phyloP scores from a whole-genome alignment of 73 alveolate genomes.

The Diophrys appendiculata region DNA sequence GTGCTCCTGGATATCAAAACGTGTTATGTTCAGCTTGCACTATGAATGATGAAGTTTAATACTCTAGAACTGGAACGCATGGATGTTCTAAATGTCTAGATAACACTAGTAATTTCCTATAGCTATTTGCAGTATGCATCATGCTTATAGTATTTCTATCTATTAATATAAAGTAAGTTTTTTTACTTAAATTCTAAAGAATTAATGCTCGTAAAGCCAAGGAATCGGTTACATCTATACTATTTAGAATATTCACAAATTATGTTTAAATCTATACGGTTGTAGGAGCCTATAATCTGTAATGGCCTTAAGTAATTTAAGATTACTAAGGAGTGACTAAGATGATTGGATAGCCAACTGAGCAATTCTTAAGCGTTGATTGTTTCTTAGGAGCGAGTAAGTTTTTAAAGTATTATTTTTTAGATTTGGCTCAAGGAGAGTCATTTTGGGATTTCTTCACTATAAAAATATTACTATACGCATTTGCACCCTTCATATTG shows the following conservation, averaged over 20 bases:
- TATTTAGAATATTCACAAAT: conserved; percentile 24
- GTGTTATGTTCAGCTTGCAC: conserved; percentile 6
- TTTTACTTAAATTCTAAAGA: too few relatives aligned
- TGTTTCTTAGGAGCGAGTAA: conserved; percentile 22
- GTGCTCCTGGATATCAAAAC: conserved; percentile 11
- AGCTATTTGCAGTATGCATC: not conserved
- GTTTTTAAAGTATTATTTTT: too few relatives aligned
- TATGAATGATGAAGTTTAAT: not conserved
- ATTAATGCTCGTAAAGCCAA: not conserved
- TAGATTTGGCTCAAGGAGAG: not conserved
- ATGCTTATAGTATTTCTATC: conserved; percentile 3
- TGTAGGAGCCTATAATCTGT: not conserved
- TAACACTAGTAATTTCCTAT: not conserved
- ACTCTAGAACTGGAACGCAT: not conserved
- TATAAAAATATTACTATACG: not conserved
- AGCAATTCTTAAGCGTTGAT: conserved; percentile 60
- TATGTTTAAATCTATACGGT: conserved; percentile 5
- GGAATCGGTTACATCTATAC: not conserved
- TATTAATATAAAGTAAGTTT: too few relatives aligned
- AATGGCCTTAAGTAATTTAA: not conserved
- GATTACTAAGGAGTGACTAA: not conserved
- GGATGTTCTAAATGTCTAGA: conserved; percentile 17
- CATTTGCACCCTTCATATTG: not conserved
- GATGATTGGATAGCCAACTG: conserved; percentile 31
- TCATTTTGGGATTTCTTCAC: not conserved